Evolutionary conservation across 306 rosid genomes (phyloP).

Genomic region (Trichosanthes cucumerina): DNA sequence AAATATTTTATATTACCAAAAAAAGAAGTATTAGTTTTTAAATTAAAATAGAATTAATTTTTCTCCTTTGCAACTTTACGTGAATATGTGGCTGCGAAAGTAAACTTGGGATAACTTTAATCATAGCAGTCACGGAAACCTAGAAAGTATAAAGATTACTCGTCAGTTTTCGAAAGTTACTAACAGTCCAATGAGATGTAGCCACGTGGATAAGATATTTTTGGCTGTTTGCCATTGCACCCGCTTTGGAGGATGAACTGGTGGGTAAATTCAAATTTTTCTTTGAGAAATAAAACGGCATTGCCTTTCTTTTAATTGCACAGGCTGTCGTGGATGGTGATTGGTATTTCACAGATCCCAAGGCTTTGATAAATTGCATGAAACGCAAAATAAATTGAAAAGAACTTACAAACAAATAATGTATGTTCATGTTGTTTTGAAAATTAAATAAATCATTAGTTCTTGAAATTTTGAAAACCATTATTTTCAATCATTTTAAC

Average conservation of each 20-base stretch:
- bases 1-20: too few relatives aligned
- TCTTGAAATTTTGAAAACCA: neutral
- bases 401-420: neutral
- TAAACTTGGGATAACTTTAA: neutral
- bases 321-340: conserved; percentile 1
- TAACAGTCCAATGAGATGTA: neutral
- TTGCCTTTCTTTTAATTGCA: neutral
- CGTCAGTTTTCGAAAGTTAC: neutral
- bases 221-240: too few relatives aligned
- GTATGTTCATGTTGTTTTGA: neutral
- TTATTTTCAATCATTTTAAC: neutral
- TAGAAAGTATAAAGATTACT: neutral
- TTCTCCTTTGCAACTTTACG: too few relatives aligned
- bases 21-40: too few relatives aligned
- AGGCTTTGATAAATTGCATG: neutral
- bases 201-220: neutral
- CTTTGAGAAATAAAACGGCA: neutral
- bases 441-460: neutral
- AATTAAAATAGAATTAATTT: too few relatives aligned
- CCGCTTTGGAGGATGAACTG: too few relatives aligned
- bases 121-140: neutral
- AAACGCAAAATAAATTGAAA: neutral
- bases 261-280: neutral
- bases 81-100: too few relatives aligned
- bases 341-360: neutral